Evolutionary conservation across 768 basidiomycete species (phyloP), one percentile per base, ranked within the genome.

Genomic region (Amanita inopinata): DNA sequence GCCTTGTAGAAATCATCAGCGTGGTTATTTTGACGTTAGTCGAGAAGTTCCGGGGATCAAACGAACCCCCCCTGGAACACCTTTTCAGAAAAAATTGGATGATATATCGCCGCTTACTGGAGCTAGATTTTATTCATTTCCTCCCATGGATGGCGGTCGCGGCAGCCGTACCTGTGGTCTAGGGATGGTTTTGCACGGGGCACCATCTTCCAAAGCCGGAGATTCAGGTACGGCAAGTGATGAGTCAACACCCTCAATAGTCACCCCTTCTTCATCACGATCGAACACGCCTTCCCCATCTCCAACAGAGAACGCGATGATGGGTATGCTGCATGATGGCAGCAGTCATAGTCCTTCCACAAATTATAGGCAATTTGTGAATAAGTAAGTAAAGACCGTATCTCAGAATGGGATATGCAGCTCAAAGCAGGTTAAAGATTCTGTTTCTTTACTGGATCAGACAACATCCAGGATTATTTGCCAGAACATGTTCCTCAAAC

Each of bases 401-500:
- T 34, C 15, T 5, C 22, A n/a, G 5, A 12, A n/a, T 14, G 25
- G 15, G n/a, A 19, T 15, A 36, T 36, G 14, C 28, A 6, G 32
- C 37, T 39, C 45, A 34, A 19, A 17, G 17, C 30, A 1, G 3
- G 9, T n/a, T n/a, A 23, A 24, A 88, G 85, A 51, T 87, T 82
- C 59, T 88, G 85, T 63, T 88, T 87, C 61, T 88, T 74, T 60
- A 87, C 85, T 2, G 85, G 85, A 1, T 51, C 67, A 2, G 73
- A 67, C 24, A 54, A 51, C 5, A 36, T 44, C 4, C 25, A 49
- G 11, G 41, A 51, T 34, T 19, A 45, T 27, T 12, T 46, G 23
- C 24, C 49, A 20, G 36, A 49, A 24, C 49, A 48, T 11, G 45
- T 60, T 8, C 57, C 64, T 12, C 60, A 65, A 15, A 60, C 67